A percentile compares a stretch with the other conserved stretches of the same genome.
Conservation (phyloP, 768 basidiomycete species). For the Pulveroboletus frians region DNA sequence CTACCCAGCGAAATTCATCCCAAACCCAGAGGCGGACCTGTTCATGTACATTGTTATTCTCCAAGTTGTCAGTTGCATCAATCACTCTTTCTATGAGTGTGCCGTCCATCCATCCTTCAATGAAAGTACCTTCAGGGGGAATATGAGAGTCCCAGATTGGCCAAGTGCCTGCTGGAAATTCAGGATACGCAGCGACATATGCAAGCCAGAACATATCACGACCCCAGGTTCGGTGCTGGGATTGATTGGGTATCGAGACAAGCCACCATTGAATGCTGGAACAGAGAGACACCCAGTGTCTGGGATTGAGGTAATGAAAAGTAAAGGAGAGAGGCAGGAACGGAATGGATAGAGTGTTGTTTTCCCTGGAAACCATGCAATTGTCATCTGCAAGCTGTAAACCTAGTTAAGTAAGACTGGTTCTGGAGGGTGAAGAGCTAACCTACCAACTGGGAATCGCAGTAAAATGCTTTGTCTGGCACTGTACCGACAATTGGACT, state of each 20-base stretch:
- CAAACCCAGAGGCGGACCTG: not conserved
- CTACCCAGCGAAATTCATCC: not conserved
- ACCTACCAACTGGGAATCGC: too few species aligned
- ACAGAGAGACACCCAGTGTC: not conserved
- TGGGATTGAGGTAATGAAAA: not conserved
- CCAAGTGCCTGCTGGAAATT: too few species aligned
- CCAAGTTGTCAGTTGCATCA: not conserved
- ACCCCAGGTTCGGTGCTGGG: not conserved
- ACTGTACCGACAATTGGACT: too few species aligned
- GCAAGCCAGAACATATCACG: not conserved
- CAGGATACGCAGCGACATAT: not conserved
- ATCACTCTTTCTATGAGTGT: not conserved
- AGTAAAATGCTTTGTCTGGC: too few species aligned
- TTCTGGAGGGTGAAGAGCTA: too few species aligned
- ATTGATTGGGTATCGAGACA: not conserved
- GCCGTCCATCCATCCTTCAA: not conserved
- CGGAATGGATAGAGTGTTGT: constrained; percentile 5
- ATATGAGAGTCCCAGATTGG: too few species aligned
- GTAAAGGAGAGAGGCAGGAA: not conserved
- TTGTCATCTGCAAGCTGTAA: not conserved
- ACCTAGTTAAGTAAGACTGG: too few species aligned
- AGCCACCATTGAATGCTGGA: not conserved
- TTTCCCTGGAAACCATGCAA: not conserved
- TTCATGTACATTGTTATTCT: not conserved
- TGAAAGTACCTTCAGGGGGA: too few species aligned